These are phyloP conservation scores for Mucor mucedo DNA, from an alignment of 371 early-diverging fungal genomes.

Conservation along the genomic window DNA sequence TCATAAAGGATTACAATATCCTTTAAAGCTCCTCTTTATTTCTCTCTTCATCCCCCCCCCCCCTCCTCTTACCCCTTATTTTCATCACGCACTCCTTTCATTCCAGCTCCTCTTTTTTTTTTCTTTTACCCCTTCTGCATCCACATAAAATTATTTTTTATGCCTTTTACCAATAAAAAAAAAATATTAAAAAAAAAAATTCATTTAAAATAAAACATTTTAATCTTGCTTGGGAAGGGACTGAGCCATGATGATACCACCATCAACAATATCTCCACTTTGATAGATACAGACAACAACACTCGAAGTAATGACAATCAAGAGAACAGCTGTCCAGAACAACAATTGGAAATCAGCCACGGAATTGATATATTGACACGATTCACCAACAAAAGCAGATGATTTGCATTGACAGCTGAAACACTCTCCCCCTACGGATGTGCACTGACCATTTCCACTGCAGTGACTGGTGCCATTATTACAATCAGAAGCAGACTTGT, in stretches of 20 bases:
- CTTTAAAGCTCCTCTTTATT: slow-evolving; percentile 8
- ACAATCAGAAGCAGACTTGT: slow-evolving; percentile 26
- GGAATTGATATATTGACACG: slow-evolving; percentile 45
- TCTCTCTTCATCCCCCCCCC: background rate
- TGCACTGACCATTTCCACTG: slow-evolving; percentile 44
- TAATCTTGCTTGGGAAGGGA: slow-evolving; percentile 55
- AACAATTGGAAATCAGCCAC: slow-evolving; percentile 51
- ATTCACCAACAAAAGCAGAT: slow-evolving; percentile 32
- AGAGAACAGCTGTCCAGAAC: slow-evolving; percentile 51
- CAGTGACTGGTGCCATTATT: slow-evolving; percentile 40
- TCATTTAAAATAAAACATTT: slow-evolving; percentile 13
- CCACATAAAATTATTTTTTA: background rate
- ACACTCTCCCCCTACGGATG: slow-evolving; percentile 28
- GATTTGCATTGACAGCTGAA: slow-evolving; percentile 46
- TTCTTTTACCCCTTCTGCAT: background rate
- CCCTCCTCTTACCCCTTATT: no score
- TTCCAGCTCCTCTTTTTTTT: background rate
- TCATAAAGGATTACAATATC: slow-evolving; percentile 11
- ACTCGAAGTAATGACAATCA: slow-evolving; percentile 45
- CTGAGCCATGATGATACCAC: slow-evolving; percentile 44
- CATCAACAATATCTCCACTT: slow-evolving; percentile 39
- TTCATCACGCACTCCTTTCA: slow-evolving; percentile 3
- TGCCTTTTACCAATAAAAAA: slow-evolving; percentile 4
- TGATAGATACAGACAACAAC: slow-evolving; percentile 48
- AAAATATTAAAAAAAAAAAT: background rate